Base-by-base conservation (phyloP, 306 rosid species). In the Castanea sativa region DNA sequence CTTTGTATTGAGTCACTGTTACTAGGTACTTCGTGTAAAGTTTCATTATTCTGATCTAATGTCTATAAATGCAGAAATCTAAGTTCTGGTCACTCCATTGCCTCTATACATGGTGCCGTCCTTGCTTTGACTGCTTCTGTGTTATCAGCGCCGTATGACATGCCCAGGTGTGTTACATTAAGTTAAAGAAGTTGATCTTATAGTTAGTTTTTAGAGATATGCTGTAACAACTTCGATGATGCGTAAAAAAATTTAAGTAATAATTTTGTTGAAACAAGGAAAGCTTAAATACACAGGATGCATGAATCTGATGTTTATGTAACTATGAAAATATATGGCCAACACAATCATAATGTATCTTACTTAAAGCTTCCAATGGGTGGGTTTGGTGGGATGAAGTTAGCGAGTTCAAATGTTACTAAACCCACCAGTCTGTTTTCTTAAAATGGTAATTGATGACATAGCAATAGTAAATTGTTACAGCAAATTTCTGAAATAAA, bases 101-200 rank as follows among this genome's bases (percentile, higher is more conserved):
- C 98, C 81, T 89, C 97, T 29, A 78, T 83, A 73, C 99, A 95
- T 63, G 99, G 98, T 61, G 94, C 97, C 56, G 98, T 93, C 71
- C 94, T 95, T 68, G 97, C 98, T 85, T 87, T 95, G 91, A 93
- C 83, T 32, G 99, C 99, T 83, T 91, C 91, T 21, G 97, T 93
- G 58, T 81, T 95, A 76, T 95, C 99, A 64, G 91, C 98, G 27
- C 99, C 99, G 19, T 95, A 95, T 78, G 99, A 95, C 86, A 90
- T 95, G 89, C 99, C 99, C 70, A 85, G 96, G 99, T 95, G 75
- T 76, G 92, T 82, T 64, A 51, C 33, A 21, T 38, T 78, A 11
- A 61, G 18, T 69, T 49, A 38, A 21, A 71, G 71, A 76, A 81
- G n/a, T 35, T 32, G 25, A 55, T 74, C 77, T 5, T 55, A 25